Base-by-base conservation (phyloP, 441 rosid species). In the Arabidopsis lyrata region DNA sequence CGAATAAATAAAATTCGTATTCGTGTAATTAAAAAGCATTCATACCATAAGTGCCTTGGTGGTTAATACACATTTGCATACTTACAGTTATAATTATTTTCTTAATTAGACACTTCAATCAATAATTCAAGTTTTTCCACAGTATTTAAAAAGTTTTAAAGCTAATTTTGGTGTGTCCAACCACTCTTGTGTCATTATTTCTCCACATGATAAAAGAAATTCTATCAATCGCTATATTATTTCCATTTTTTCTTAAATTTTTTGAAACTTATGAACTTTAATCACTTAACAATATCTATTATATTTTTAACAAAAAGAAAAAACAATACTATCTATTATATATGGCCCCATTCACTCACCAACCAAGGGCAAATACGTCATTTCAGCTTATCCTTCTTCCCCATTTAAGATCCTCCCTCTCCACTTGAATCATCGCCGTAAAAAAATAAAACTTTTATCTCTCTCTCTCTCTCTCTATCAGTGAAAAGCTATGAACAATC, bases 321-420 rank as follows among this genome's bases (percentile, higher is more conserved):
- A n/a, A n/a, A n/a, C n/a, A n/a, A n/a, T n/a, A n/a, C n/a, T 60
- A 42, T 41, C 15, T 41, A 54, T 45, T 6, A 64, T 47, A 49
- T 9, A 24, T 76, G 72, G 49, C 5, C 62, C 76, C 35, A 49
- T 24, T 12, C 36, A 75, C 16, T 75, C 83, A 78, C 76, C 86
- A 77, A 80, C 72, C 66, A 70, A 36, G 86, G 91, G 72, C 69
- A 84, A 67, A 77, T 72, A 6, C 27, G 89, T 84, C 78, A 82
- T 45, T 44, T 8, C 71, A 2, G 0, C 2, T 15, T 11, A 63
- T 24, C 13, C 29, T 45, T 9, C 29, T 63, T 50, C 63, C 58
- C 67, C 77, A 32, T 72, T 73, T 63, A 62, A 66, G 74, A 81
- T 42, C 80, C 63, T 68, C 80, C 78, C 76, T 59, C 83, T 69